Evolutionary conservation across 1,139 yeast genomes (phyloP), one percentile per base, ranked within the genome.

Genomic region (Lodderomyces pseudojiufengensis): DNA sequence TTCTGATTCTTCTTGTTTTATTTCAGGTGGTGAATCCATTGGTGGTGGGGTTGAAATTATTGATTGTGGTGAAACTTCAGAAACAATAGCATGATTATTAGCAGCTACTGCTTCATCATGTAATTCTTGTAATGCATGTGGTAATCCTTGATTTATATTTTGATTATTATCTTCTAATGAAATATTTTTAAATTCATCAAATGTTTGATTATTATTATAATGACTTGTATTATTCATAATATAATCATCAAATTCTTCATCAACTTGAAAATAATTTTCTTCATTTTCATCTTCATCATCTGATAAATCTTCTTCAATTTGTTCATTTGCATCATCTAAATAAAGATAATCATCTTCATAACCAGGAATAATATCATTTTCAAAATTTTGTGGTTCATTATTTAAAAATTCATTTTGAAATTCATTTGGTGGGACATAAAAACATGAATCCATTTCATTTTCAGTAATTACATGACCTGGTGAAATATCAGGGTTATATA

Each of bases 401-500:
- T 37, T 26, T 2, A 27, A 12, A 7, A 31, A 28, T 7, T 31
- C 33, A 16, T 22, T 35, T 8, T 24, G 16, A n/a, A 34, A 22
- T 35, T n/a, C 31, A 15, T 37, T 40, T 57, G 63, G 23, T 55
- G 64, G 20, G 57, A 42, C 39, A 26, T 40, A 55, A 35, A 62
- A 63, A 23, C 64, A 55, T n/a, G 56, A 54, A 33, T 54, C 46
- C 36, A 52, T 40, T 35, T 52, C 52, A 35, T 51, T 51, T 29
- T 49, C 50, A 36, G 56, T 54, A 36, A 66, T 54, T 38, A 67
- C 53, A 24, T 65, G 65, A 18, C 72, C 66, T 15, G 75, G 75
- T 47, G 66, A 68, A 18, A 68, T 63, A 46, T 67, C 65, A 6
- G 75, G 65, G 46, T 68, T 65, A 48, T 56, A 65, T 45, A 68